A percentile compares a stretch with the other conserved stretches of the same genome.
Conservation (phyloP, 345 rosid species). For the Brassica cretica region DNA sequence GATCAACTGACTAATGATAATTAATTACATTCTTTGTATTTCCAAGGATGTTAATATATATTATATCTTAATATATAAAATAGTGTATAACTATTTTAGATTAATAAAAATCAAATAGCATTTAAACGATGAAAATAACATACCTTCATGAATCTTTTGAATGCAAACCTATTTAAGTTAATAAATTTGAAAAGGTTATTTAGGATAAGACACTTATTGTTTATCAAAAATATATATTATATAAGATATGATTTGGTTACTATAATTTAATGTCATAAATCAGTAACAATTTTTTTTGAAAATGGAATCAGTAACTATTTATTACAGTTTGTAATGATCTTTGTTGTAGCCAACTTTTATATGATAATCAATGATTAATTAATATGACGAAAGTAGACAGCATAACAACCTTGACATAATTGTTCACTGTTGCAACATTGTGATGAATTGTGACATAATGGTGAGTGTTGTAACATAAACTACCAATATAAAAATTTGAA, state of each 20-base stretch:
- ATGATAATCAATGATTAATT: too few species aligned
- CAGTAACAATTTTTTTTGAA: not conserved
- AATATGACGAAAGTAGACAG: not conserved
- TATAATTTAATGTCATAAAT: not conserved
- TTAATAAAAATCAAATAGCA: not conserved
- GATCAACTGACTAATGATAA: too few species aligned
- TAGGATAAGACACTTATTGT: not conserved
- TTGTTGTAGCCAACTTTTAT: not conserved
- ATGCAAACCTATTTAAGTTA: not conserved
- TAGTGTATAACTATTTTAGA: not conserved
- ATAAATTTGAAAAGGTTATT: too few species aligned
- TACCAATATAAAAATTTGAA: too few species aligned
- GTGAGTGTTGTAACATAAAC: too few species aligned
- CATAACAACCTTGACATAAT: not conserved
- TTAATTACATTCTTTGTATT: too few species aligned
- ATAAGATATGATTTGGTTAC: not conserved
- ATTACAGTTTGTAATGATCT: not conserved
- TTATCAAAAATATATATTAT: too few species aligned
- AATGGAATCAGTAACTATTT: not conserved
- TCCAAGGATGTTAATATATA: too few species aligned
- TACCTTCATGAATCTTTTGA: not conserved
- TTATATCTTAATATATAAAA: too few species aligned
- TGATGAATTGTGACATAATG: too few species aligned
- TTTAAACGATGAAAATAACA: not conserved
- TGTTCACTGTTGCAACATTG: not conserved